Percentiles rank a stretch among this genome's conserved stretches.
Conservation (phyloP, 352 stramenopile genomes). For the Phytophthora citricola region DNA sequence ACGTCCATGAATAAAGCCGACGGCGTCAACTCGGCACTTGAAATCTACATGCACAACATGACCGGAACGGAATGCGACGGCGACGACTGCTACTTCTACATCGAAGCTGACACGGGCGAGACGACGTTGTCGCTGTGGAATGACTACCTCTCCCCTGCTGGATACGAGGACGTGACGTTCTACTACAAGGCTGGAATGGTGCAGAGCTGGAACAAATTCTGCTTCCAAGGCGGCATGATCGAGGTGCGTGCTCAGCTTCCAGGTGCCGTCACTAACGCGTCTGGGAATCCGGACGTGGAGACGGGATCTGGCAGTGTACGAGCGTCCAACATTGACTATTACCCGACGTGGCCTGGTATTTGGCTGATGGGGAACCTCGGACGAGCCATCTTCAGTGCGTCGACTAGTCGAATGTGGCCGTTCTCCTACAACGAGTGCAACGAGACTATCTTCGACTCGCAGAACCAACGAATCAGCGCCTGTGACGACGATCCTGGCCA, state of each 20-base stretch:
- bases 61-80: slow-evolving; percentile 62
- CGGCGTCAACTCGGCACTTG: slow-evolving; percentile 73
- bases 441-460: slow-evolving; percentile 57
- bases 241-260: slow-evolving; percentile 90
- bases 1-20: slow-evolving; percentile 84
- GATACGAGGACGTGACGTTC: slow-evolving; percentile 55
- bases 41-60: slow-evolving; percentile 81
- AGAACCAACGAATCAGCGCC: slow-evolving; percentile 83
- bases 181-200: slow-evolving; percentile 81
- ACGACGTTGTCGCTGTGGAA: slow-evolving; percentile 66
- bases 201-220: slow-evolving; percentile 95
- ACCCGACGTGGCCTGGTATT: slow-evolving; percentile 93
- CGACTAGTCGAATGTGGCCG: slow-evolving; percentile 95
- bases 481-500: slow-evolving; percentile 93
- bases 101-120: slow-evolving; percentile 54
- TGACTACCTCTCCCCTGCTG: slow-evolving; percentile 59
- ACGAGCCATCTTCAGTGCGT: slow-evolving; percentile 95
- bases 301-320: slow-evolving; percentile 27
- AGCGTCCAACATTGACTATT: slow-evolving; percentile 40
- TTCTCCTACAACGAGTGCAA: slow-evolving; percentile 96
- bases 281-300: slow-evolving; percentile 57
- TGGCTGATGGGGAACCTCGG: slow-evolving; percentile 97
- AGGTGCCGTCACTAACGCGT: slow-evolving; percentile 62
- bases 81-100: slow-evolving; percentile 71
- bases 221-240: slow-evolving; percentile 90